Evolutionary conservation across 164 flowering plant genomes (phyloP).

Genomic region (Magnolia officinalis): DNA sequence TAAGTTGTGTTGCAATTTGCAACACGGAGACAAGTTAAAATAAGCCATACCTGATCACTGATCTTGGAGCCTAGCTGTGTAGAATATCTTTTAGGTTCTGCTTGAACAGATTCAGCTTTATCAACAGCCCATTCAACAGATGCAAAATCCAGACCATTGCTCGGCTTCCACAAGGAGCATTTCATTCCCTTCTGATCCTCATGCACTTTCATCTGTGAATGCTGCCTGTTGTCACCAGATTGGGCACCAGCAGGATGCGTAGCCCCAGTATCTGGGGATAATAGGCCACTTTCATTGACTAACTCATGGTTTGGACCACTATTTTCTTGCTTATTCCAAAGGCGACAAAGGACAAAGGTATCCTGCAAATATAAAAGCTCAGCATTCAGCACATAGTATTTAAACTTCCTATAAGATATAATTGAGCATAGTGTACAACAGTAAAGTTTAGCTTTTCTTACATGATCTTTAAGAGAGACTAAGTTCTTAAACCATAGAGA

Average conservation of each 20-base stretch:
- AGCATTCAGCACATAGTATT: too few species aligned
- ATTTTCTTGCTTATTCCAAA: conserved; percentile 5
- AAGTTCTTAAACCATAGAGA: not conserved
- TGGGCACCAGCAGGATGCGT: not conserved
- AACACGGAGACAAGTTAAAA: too few species aligned
- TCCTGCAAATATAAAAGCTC: not conserved
- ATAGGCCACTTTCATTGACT: not conserved
- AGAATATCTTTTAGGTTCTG: conserved; percentile 5
- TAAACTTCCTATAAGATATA: too few species aligned
- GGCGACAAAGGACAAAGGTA: conserved; percentile 14
- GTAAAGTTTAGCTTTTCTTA: not conserved
- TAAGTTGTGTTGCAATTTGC: too few species aligned
- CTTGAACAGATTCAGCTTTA: not conserved
- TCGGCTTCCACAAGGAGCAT: not conserved
- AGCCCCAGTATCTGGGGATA: not conserved
- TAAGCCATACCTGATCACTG: not conserved
- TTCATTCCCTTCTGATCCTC: not conserved
- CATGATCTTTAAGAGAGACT: not conserved
- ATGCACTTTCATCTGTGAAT: not conserved
- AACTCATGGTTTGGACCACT: conserved; percentile 1
- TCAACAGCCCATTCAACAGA: not conserved
- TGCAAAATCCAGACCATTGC: not conserved
- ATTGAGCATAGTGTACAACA: not conserved
- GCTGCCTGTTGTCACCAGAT: not conserved
- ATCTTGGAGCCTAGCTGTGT: not conserved